Base-by-base conservation (phyloP, 768 basidiomycete genomes). In the Heimioporus sp. region DNA sequence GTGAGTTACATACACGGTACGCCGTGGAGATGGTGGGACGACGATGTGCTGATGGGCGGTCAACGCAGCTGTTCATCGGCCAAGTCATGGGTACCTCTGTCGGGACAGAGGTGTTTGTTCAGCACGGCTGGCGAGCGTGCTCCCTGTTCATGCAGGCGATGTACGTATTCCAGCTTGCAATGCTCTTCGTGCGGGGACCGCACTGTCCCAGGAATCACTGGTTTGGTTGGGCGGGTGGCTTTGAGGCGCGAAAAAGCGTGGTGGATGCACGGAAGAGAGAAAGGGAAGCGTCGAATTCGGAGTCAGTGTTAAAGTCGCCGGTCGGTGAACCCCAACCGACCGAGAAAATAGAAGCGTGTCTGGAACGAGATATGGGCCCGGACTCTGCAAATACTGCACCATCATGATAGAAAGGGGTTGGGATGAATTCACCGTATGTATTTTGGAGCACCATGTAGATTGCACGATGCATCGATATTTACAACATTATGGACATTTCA, bases 11-110 rank as follows among this genome's bases (percentile, higher is more conserved):
- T 28, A 28, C 24, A 28, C 24, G 24, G 35, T 16, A 35, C 35
- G 15, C 15, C 34, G 34, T 12, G 34, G 34, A 12, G 5, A 16
- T 35, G 7, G 35, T 13, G 13, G 35, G 34, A 4, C 15, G 15
- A 13, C 34, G 34, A 15, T 40, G 13, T 40, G 20, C 39, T 40
- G 12, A 40, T 6, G 19, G 12, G 13, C 19, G 39, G 39, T 12
- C 37, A 10, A 9, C 21, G 21, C 47, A 76, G 71, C 56, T 87
- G 30, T 90, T 90, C 67, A 76, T 88, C 20, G 91, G 91, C 0
- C 90, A 92, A 72, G 86, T 92, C 10, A 83, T 87, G 69, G 91
- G 91, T 16, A 91, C 90, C 0, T 77, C 86, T 0, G 84, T 85
- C 1, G 85, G 89, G 30, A 86, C 88, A 0, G 66, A 79, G 34